Conservation (phyloP, 2,329 filamentous ascomycete genomes). For the Apiospora sp. region DNA sequence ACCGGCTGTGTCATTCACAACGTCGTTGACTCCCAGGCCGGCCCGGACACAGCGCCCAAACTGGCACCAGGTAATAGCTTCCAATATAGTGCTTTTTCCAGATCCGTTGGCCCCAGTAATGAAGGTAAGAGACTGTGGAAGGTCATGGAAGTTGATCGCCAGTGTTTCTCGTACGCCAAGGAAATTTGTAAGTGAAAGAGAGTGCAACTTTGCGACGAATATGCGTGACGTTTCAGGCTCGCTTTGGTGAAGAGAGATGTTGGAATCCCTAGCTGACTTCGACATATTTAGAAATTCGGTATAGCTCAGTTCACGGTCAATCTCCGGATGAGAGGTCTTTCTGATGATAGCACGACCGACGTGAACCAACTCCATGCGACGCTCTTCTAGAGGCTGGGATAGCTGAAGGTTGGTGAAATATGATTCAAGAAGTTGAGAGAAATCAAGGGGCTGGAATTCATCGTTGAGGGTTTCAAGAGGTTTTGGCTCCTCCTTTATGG, state of each 20-base stretch:
- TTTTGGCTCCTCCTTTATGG: not conserved
- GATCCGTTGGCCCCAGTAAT: constrained; percentile 43
- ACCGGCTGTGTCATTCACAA: constrained; percentile 41
- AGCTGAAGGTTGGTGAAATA: not conserved
- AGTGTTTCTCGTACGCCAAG: constrained; percentile 41
- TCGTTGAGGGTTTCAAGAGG: not conserved
- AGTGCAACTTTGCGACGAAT: constrained; percentile 39
- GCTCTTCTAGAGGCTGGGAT: not conserved
- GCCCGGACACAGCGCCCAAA: constrained; percentile 43
- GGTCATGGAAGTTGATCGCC: constrained; percentile 38
- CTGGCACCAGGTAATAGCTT: constrained; percentile 46
- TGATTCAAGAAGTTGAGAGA: constrained; percentile 1
- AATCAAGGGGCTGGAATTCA: not conserved
- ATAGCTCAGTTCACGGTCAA: not conserved
- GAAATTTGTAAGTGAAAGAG: constrained; percentile 44
- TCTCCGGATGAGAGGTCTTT: not conserved
- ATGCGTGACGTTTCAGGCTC: constrained; percentile 26
- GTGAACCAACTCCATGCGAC: constrained; percentile 5
- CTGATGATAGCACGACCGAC: constrained; percentile 3
- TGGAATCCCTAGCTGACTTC: not conserved
- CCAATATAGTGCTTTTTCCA: constrained; percentile 44
- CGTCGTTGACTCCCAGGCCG: constrained; percentile 40
- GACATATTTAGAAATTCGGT: not conserved
- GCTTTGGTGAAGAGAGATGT: not conserved
- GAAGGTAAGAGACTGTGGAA: constrained; percentile 40